A percentile compares a stretch with the other conserved stretches of the same genome.
Conservation (phyloP, 495 filamentous ascomycete species). For the Neurospora sp. region DNA sequence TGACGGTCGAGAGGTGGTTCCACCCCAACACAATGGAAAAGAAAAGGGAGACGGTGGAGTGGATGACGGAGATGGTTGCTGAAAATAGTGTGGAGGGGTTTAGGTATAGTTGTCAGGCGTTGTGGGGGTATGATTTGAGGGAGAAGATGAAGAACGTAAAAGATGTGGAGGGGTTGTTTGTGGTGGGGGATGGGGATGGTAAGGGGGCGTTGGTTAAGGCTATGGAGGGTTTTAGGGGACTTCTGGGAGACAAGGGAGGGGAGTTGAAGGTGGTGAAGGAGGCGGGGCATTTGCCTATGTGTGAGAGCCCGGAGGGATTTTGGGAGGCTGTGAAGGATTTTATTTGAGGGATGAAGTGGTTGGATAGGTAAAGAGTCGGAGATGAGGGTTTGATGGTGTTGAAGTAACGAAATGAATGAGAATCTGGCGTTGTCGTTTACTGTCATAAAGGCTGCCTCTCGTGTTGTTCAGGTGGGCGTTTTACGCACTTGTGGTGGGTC, state of each 20-base stretch:
- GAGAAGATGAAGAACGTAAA: conserved; percentile 46
- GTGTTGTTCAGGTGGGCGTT: background rate
- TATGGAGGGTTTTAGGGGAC: conserved; percentile 66
- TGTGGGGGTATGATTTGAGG: conserved; percentile 67
- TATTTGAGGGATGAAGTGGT: conserved; percentile 18
- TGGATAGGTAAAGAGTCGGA: background rate
- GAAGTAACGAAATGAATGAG: background rate
- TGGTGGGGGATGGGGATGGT: conserved; percentile 58
- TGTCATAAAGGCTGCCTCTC: background rate
- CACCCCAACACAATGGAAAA: conserved; percentile 44
- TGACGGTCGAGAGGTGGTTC: conserved; percentile 70
- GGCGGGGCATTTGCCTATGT: conserved; percentile 77
- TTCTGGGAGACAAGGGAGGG: too few relatives aligned
- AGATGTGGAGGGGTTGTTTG: conserved; percentile 49
- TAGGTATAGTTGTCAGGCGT: conserved; percentile 44
- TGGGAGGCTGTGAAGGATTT: conserved; percentile 49
- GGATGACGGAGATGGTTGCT: conserved; percentile 45
- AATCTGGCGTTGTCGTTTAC: background rate
- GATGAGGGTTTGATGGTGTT: background rate
- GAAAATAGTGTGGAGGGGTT: conserved; percentile 62
- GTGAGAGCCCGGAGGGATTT: conserved; percentile 59
- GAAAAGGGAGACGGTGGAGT: conserved; percentile 41
- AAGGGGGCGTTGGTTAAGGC: conserved; percentile 61
- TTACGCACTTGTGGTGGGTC: background rate
- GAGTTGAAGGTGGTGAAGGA: conserved; percentile 51